Conservation (phyloP, 1,284 basidiomycete species). For the Peniophora sp. region DNA sequence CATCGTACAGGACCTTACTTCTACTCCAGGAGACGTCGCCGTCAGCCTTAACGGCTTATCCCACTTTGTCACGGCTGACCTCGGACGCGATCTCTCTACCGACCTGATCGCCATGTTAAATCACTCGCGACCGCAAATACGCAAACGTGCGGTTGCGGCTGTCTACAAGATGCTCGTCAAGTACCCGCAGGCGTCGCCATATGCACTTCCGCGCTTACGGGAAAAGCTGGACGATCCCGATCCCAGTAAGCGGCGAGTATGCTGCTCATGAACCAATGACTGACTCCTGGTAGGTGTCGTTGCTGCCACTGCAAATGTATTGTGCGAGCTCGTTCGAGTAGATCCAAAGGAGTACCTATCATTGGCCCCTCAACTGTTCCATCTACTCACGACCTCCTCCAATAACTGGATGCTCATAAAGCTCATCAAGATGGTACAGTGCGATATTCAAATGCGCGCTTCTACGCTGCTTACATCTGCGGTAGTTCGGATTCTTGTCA, state of each 20-base stretch:
- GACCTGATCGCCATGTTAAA: conserved; percentile 87
- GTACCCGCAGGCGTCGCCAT: conserved; percentile 68
- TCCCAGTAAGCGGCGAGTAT: conserved; percentile 39
- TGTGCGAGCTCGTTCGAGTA: conserved; percentile 86
- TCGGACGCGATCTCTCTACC: conserved; percentile 82
- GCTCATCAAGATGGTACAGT: conserved; percentile 85
- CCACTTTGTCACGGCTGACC: conserved; percentile 81
- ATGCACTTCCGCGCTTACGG: conserved; percentile 65
- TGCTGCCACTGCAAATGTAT: conserved; percentile 86
- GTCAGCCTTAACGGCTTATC: conserved; percentile 84
- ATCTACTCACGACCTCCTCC: conserved; percentile 86
- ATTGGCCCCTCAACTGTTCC: conserved; percentile 90
- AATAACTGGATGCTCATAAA: conserved; percentile 99
- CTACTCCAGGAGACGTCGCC: conserved; percentile 69
- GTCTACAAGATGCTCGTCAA: conserved; percentile 73
- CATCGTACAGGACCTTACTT: conserved; percentile 68
- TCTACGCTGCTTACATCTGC: conserved; percentile 3
- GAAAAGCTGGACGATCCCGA: conserved; percentile 88
- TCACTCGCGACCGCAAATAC: conserved; percentile 82
- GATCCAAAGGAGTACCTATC: conserved; percentile 75
- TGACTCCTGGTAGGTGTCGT: conserved; percentile 62
- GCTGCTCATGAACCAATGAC: not conserved
- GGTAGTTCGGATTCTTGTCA: conserved; percentile 90
- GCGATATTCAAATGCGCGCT: conserved; percentile 5
- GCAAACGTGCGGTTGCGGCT: conserved; percentile 84